phyloP scores from a whole-genome alignment of 179 eudicot genomes.

The Beta macrorhiza region DNA sequence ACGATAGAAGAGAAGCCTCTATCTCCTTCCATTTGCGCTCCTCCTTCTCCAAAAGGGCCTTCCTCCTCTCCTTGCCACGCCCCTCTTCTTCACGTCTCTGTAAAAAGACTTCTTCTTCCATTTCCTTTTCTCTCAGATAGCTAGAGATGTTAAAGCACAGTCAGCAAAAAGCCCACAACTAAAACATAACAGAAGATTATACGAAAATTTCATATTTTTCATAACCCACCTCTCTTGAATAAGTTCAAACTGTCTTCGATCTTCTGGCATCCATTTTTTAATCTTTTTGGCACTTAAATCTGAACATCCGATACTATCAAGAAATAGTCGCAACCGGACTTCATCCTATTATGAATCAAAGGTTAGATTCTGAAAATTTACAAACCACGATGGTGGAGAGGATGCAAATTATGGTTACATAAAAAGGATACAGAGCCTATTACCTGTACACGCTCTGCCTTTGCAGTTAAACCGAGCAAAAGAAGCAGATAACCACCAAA shows the following conservation, averaged over 20 bases:
- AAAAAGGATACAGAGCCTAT: background rate
- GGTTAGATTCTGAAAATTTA: slow-evolving; percentile 1
- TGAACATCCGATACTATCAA: slow-evolving; percentile 94
- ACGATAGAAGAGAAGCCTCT: slow-evolving; percentile 90
- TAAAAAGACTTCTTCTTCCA: slow-evolving; percentile 95
- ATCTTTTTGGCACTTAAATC: slow-evolving; percentile 97
- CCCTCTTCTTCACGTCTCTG: slow-evolving; percentile 99
- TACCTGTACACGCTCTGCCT: slow-evolving; percentile 98
- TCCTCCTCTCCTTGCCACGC: slow-evolving; percentile 96
- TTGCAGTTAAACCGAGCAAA: slow-evolving; percentile 92
- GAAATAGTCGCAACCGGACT: slow-evolving; percentile 93
- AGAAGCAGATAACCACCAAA: slow-evolving; percentile 98
- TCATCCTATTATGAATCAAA: slow-evolving; percentile 64
- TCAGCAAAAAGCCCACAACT: slow-evolving; percentile 22
- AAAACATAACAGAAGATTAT: slow-evolving; percentile 9
- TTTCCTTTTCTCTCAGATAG: slow-evolving; percentile 94
- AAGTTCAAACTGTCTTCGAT: slow-evolving; percentile 92
- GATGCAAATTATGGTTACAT: background rate
- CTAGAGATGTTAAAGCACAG: slow-evolving; percentile 34
- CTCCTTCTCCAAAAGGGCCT: slow-evolving; percentile 92
- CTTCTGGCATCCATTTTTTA: slow-evolving; percentile 98
- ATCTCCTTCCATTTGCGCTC: slow-evolving; percentile 99
- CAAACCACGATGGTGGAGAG: background rate
- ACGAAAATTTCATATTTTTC: slow-evolving; percentile 5
- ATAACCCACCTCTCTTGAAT: slow-evolving; percentile 85